These are phyloP conservation scores for Dovyalis caffra DNA, from an alignment of 345 rosid species.

Conservation along the genomic window DNA sequence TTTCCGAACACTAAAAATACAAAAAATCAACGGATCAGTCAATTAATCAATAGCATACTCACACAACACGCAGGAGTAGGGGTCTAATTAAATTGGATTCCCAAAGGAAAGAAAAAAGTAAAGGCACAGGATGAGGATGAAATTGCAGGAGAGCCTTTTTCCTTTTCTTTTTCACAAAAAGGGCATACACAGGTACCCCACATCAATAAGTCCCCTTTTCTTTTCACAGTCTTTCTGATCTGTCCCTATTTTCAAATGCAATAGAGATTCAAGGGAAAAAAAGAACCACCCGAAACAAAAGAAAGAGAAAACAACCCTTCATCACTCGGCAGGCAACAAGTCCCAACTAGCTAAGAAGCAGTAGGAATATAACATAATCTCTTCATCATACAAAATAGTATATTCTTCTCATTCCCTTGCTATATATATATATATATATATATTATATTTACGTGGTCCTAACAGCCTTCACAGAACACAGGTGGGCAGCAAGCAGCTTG, in stretches of 20 bases:
- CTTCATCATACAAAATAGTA: neutral
- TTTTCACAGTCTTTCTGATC: neutral
- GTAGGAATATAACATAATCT: no score
- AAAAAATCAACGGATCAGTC: no score
- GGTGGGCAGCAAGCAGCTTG: slow-evolving; percentile 76
- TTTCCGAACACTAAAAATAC: no score
- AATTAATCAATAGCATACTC: neutral
- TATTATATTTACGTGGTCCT: slow-evolving; percentile 3
- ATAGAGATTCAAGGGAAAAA: neutral
- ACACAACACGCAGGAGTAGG: neutral
- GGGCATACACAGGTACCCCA: slow-evolving; percentile 7
- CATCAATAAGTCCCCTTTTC: neutral
- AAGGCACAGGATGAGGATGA: neutral
- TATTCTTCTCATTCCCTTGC: no score
- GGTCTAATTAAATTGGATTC: neutral
- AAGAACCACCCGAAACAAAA: neutral
- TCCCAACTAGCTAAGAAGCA: no score
- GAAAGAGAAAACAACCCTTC: neutral
- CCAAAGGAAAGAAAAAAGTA: neutral
- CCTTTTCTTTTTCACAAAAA: neutral
- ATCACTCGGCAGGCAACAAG: no score
- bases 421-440: no score
- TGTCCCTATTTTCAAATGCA: neutral
- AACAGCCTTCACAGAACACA: slow-evolving; percentile 14
- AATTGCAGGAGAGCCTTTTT: neutral